phyloP scores from a whole-genome alignment of 768 basidiomycete genomes.

The Lentinula edodes region DNA sequence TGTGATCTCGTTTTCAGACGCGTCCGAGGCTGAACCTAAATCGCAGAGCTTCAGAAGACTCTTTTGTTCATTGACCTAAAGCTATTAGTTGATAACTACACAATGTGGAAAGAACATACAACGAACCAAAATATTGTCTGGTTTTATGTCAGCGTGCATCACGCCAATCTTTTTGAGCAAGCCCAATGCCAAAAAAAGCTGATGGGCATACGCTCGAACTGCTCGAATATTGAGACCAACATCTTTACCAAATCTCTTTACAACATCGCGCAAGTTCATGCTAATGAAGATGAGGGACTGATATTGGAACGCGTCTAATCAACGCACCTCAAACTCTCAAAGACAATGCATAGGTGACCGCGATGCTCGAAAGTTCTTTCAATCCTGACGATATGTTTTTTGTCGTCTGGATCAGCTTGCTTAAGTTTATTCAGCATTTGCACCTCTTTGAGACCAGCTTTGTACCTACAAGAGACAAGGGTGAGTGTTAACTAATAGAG shows the following conservation, averaged over 20 bases:
- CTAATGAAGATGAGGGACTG: constrained; percentile 31
- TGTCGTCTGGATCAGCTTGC: constrained; percentile 92
- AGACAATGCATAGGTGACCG: constrained; percentile 93
- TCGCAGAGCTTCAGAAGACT: constrained; percentile 93
- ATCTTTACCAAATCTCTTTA: constrained; percentile 98
- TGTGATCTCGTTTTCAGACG: constrained; percentile 92
- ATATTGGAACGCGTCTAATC: constrained; percentile 25
- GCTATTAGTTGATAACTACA: neutral
- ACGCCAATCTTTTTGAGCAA: constrained; percentile 85
- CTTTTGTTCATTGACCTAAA: constrained; percentile 91
- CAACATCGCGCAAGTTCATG: constrained; percentile 97
- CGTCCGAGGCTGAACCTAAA: constrained; percentile 94
- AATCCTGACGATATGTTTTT: constrained; percentile 92
- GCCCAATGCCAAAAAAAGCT: constrained; percentile 85
- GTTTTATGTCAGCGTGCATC: constrained; percentile 99
- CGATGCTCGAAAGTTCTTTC: constrained; percentile 96
- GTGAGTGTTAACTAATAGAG: constrained; percentile 2
- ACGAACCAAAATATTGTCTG: constrained; percentile 92
- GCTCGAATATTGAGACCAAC: constrained; percentile 94
- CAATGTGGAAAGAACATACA: neutral
- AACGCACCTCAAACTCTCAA: constrained; percentile 88
- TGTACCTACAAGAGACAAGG: constrained; percentile 56
- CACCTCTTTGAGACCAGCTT: constrained; percentile 89
- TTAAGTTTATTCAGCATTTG: constrained; percentile 83
- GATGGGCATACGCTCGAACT: constrained; percentile 98